Percentiles rank a stretch among this genome's conserved stretches.
phyloP scores from a whole-genome alignment of 1,284 basidiomycete species.

The Ustilago shanxiensis region DNA sequence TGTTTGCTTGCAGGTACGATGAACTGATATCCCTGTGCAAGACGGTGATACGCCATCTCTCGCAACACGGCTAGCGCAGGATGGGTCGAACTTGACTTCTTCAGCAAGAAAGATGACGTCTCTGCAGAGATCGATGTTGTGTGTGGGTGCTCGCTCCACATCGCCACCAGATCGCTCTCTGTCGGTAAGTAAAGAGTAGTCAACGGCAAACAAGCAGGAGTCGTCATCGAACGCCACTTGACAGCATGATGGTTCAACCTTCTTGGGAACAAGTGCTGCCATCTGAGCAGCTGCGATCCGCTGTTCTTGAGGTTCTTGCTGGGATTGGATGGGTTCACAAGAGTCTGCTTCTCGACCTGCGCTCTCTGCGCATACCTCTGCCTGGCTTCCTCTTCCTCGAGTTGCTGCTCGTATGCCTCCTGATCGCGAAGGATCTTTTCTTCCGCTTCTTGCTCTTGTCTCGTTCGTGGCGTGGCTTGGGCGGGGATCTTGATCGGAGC shows the following conservation, averaged over 20 bases:
- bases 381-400: conserved; percentile 61
- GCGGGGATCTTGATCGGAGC: conserved; percentile 61
- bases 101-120: conserved; percentile 65
- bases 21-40: conserved; percentile 97
- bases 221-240: conserved; percentile 87
- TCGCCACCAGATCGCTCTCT: conserved; percentile 58
- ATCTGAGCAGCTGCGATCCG: conserved; percentile 60
- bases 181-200: conserved; percentile 79
- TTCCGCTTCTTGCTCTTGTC: conserved; percentile 50
- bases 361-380: conserved; percentile 59
- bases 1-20: conserved; percentile 72
- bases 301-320: conserved; percentile 49
- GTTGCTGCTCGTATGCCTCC: conserved; percentile 58
- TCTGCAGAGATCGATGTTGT: conserved; percentile 65
- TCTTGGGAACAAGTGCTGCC: conserved; percentile 88
- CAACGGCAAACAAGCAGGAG: conserved; percentile 81
- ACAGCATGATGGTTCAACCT: conserved; percentile 85
- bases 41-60: conserved; percentile 90
- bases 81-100: conserved; percentile 75
- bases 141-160: conserved; percentile 69
- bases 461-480: conserved; percentile 30
- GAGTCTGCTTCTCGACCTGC: conserved; percentile 65
- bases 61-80: conserved; percentile 82
- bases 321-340: conserved; percentile 68
- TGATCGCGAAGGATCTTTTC: conserved; percentile 56